Evolutionary conservation across 2,329 filamentous ascomycete genomes (phyloP).

Genomic region (Xylaria sp.): DNA sequence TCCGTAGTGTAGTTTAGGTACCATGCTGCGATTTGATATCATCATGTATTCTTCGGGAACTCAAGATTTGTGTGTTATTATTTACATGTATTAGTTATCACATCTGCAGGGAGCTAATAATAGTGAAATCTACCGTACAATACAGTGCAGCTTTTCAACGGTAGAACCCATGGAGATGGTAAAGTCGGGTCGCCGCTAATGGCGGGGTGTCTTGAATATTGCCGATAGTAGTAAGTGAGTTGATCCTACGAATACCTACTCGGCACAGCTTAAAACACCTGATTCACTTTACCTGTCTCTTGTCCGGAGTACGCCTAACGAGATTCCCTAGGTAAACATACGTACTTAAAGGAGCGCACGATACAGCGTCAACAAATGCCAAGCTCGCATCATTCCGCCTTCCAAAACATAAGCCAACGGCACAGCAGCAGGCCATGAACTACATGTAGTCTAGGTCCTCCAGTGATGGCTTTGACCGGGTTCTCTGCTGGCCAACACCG

Average conservation of each 20-base stretch:
- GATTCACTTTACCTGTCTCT: no score
- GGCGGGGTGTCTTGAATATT: conserved; percentile 7
- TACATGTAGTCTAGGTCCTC: no score
- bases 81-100: not conserved
- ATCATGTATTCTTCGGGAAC: not conserved
- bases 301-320: not conserved
- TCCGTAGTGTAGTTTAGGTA: not conserved
- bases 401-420: conserved; percentile 2
- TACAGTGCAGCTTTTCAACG: no score
- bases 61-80: not conserved
- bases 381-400: not conserved
- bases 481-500: not conserved
- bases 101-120: not conserved
- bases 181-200: conserved; percentile 23
- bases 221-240: no score
- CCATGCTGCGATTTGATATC: not conserved
- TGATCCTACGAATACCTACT: no score
- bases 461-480: conserved; percentile 20
- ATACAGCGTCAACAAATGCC: conserved; percentile 4
- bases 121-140: not conserved
- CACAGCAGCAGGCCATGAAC: conserved; percentile 5
- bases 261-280: no score
- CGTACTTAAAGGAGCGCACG: not conserved
- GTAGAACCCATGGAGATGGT: conserved; percentile 20
- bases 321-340: not conserved